Percentiles rank a stretch among this genome's conserved stretches.
These are phyloP conservation scores for Amaranthus hypochondriacus DNA, from an alignment of 148 eudicot genomes.

Conservation along the genomic window DNA sequence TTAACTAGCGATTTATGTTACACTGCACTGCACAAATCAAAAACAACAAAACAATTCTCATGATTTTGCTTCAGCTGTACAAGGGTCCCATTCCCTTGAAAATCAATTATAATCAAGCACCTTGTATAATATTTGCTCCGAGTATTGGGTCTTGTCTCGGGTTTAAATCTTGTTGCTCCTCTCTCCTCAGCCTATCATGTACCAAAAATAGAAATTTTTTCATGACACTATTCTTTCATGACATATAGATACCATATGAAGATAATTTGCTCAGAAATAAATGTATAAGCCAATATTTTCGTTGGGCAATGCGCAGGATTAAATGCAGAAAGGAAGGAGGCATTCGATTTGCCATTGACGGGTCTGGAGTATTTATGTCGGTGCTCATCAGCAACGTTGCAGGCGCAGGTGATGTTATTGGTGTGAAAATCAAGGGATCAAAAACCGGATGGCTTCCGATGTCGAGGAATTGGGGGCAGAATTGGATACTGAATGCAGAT, in stretches of 20 bases:
- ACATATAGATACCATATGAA: background rate
- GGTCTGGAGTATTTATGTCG: slow-evolving; percentile 63
- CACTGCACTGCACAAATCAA: background rate
- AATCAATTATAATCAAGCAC: background rate
- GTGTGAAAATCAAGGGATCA: slow-evolving; percentile 59
- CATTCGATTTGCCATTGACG: slow-evolving; percentile 61
- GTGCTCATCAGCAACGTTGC: slow-evolving; percentile 84
- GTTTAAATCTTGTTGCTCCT: too few species aligned
- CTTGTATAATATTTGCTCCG: too few species aligned
- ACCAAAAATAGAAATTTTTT: too few species aligned
- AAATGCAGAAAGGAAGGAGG: slow-evolving; percentile 93
- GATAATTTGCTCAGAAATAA: background rate
- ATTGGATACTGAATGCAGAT: slow-evolving; percentile 84
- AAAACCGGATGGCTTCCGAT: slow-evolving; percentile 90
- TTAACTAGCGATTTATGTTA: too few species aligned
- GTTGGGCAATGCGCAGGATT: slow-evolving; percentile 40
- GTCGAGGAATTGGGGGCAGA: slow-evolving; percentile 91
- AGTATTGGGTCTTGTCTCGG: too few species aligned
- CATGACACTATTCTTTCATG: background rate
- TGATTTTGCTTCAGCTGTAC: background rate
- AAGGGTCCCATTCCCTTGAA: background rate
- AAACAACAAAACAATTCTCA: background rate
- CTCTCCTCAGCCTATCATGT: too few species aligned
- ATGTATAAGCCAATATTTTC: background rate
- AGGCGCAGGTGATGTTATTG: slow-evolving; percentile 69